Evolutionary conservation across 305 asterid genomes (phyloP).

Genomic region (Ajuga reptans): DNA sequence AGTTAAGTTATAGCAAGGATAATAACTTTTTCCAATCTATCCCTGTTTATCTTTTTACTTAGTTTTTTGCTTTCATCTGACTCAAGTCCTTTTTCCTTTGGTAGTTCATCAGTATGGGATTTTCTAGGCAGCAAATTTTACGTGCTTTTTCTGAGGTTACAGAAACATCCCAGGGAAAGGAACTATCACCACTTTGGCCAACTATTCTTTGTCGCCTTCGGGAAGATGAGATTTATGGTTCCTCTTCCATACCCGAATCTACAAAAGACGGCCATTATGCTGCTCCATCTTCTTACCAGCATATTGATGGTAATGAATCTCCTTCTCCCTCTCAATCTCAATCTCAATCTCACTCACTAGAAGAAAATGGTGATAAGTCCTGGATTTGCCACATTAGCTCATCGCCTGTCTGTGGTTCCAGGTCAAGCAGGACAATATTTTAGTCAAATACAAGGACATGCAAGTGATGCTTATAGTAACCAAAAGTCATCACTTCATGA

Average conservation of each 20-base stretch:
- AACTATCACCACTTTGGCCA: constrained; percentile 52
- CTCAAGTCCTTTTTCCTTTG: constrained; percentile 22
- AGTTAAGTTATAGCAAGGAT: not conserved
- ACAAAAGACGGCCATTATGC: constrained; percentile 23
- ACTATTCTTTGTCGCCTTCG: constrained; percentile 54
- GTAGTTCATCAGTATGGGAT: constrained; percentile 63
- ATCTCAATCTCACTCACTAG: not conserved
- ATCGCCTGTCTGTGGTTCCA: constrained; percentile 26
- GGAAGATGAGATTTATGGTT: constrained; percentile 60
- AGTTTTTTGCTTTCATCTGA: constrained; percentile 16
- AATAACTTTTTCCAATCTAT: constrained; percentile 10
- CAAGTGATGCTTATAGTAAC: constrained; percentile 24
- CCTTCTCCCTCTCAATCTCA: not conserved
- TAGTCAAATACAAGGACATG: constrained; percentile 31
- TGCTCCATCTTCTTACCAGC: constrained; percentile 20
- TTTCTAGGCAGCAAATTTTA: constrained; percentile 39
- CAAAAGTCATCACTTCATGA: constrained; percentile 27
- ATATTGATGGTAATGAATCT: constrained; percentile 22
- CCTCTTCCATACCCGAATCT: constrained; percentile 26
- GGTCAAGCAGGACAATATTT: constrained; percentile 33
- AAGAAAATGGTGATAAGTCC: constrained; percentile 10
- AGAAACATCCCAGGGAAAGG: constrained; percentile 44
- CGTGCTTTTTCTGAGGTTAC: constrained; percentile 45
- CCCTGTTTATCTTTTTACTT: constrained; percentile 9
- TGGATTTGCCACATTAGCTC: constrained; percentile 19